A percentile compares a stretch with the other conserved stretches of the same genome.
Conservation (phyloP, 2,329 filamentous ascomycete genomes). For the Cryphonectria naterciae region DNA sequence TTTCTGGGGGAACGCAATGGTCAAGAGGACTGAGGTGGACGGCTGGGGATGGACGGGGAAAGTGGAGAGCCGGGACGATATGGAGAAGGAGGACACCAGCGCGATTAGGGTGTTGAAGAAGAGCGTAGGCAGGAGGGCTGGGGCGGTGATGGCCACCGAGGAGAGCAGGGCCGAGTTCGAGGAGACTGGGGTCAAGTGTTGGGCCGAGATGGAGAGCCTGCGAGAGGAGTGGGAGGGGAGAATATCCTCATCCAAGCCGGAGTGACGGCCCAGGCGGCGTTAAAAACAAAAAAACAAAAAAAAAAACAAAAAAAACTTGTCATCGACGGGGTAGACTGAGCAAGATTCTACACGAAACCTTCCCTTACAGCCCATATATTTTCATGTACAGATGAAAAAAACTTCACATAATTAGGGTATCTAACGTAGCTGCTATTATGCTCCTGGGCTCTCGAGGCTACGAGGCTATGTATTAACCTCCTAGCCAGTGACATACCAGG, state of each 20-base stretch:
- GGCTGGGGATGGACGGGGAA: constrained; percentile 79
- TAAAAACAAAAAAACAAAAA: not conserved
- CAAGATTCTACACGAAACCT: not conserved
- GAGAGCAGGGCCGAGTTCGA: constrained; percentile 67
- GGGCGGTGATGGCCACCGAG: constrained; percentile 61
- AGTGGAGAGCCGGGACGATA: constrained; percentile 52
- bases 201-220: constrained; percentile 74
- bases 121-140: constrained; percentile 62
- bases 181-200: constrained; percentile 61
- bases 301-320: not conserved
- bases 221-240: constrained; percentile 67
- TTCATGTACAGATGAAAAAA: not conserved
- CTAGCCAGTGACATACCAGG: not conserved
- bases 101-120: constrained; percentile 53
- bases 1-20: constrained; percentile 58
- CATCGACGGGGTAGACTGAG: not conserved
- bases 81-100: constrained; percentile 43
- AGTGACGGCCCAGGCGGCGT: not conserved
- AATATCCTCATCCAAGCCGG: constrained; percentile 33
- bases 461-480: not conserved
- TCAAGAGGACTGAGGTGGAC: constrained; percentile 80
- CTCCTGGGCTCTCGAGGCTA: not conserved
- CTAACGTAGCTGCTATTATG: not conserved
- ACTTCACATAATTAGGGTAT: not conserved
- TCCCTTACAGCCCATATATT: not conserved